Percentiles rank a stretch among this genome's conserved stretches.
Conservation (phyloP, 805 yeast species). For the Yarrowia hollandica region DNA sequence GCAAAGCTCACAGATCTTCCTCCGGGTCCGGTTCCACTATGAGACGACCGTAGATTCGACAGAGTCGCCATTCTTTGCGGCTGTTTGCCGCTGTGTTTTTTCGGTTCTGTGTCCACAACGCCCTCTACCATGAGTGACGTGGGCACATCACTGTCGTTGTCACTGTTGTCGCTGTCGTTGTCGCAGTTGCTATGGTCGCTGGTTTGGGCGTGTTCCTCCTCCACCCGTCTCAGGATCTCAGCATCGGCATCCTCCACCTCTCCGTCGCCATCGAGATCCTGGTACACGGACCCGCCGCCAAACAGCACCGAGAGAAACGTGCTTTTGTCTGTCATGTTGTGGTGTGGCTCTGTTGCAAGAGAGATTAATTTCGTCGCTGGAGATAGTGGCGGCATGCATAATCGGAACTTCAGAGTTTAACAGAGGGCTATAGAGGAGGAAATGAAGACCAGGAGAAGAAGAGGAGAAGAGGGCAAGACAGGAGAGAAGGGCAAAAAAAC, state of each 20-base stretch:
- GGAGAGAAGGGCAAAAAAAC: too few relatives aligned
- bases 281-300: conserved; percentile 25
- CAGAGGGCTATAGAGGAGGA: too few relatives aligned
- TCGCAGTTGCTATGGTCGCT: background rate
- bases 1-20: conserved; percentile 17
- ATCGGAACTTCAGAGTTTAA: background rate
- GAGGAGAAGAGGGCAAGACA: too few relatives aligned
- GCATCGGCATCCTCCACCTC: conserved; percentile 22
- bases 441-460: too few relatives aligned
- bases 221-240: conserved; percentile 18
- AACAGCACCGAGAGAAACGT: conserved; percentile 18
- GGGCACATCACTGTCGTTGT: conserved; percentile 11
- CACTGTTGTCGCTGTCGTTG: conserved; percentile 10
- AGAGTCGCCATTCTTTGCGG: background rate
- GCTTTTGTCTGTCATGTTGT: conserved; percentile 21
- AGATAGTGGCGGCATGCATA: conserved; percentile 28
- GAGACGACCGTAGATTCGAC: background rate
- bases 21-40: background rate
- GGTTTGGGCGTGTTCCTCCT: background rate
- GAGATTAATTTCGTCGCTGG: too few relatives aligned
- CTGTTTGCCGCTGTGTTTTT: background rate
- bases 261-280: conserved; percentile 17
- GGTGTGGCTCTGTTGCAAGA: too few relatives aligned
- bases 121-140: conserved; percentile 8
- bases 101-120: background rate